phyloP scores from a whole-genome alignment of 1,139 yeast species.

The Saccharomyces hybrid region DNA sequence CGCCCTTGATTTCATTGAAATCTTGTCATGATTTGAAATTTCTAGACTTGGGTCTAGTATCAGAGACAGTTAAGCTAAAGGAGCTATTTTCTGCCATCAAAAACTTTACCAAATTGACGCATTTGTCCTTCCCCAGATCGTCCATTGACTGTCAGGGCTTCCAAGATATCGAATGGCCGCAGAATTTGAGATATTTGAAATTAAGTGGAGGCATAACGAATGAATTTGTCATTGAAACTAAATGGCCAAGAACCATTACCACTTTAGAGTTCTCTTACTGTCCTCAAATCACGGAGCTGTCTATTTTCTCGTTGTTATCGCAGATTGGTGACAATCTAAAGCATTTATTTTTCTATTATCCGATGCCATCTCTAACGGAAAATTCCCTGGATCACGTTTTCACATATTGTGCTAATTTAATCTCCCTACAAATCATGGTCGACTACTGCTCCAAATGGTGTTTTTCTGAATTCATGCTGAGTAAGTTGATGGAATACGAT shows the following conservation, averaged over 20 bases:
- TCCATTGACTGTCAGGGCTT: slow-evolving; percentile 68
- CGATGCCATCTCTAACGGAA: slow-evolving; percentile 73
- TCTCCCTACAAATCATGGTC: slow-evolving; percentile 58
- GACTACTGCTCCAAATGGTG: slow-evolving; percentile 70
- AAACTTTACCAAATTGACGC: slow-evolving; percentile 54
- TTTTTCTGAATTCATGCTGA: slow-evolving; percentile 49
- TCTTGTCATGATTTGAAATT: slow-evolving; percentile 57
- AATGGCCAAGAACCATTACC: slow-evolving; percentile 64
- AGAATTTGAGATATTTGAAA: slow-evolving; percentile 58
- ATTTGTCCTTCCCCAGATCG: slow-evolving; percentile 80
- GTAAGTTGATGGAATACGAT: slow-evolving; percentile 26
- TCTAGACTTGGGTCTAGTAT: slow-evolving; percentile 78
- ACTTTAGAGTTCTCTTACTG: slow-evolving; percentile 80
- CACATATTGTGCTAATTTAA: slow-evolving; percentile 64
- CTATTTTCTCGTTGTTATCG: slow-evolving; percentile 52
- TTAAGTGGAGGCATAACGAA: slow-evolving; percentile 87
- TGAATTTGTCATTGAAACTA: slow-evolving; percentile 58
- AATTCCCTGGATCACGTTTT: slow-evolving; percentile 69
- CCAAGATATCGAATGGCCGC: slow-evolving; percentile 60
- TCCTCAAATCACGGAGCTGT: slow-evolving; percentile 59
- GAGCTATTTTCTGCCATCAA: slow-evolving; percentile 71
- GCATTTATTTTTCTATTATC: slow-evolving; percentile 65
- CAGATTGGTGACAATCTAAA: slow-evolving; percentile 60
- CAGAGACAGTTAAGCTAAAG: slow-evolving; percentile 78
- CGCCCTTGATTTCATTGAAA: slow-evolving; percentile 73